Evolutionary conservation across 2,329 filamentous ascomycete genomes (phyloP).

Genomic region (Amphichorda felina): DNA sequence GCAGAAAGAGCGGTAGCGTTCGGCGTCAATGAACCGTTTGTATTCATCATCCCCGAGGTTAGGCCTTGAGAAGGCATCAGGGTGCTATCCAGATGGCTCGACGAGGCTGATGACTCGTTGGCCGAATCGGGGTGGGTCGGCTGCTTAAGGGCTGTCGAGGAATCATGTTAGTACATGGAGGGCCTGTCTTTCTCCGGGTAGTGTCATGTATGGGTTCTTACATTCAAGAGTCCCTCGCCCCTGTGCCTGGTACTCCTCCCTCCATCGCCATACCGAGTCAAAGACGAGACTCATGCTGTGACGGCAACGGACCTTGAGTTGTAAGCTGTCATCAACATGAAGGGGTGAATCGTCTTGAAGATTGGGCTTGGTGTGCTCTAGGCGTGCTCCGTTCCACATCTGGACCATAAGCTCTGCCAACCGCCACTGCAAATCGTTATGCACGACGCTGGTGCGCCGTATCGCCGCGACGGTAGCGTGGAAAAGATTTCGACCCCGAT

Average conservation of each 20-base stretch:
- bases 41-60: slow-evolving; percentile 30
- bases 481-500: slow-evolving; percentile 57
- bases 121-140: slow-evolving; percentile 76
- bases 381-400: slow-evolving; percentile 64
- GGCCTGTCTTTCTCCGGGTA: background rate
- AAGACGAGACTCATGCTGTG: slow-evolving; percentile 81
- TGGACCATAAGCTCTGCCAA: slow-evolving; percentile 79
- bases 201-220: slow-evolving; percentile 27
- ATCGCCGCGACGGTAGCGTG: slow-evolving; percentile 59
- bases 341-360: slow-evolving; percentile 36
- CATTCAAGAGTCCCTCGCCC: slow-evolving; percentile 60
- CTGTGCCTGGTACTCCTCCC: slow-evolving; percentile 64
- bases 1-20: slow-evolving; percentile 33
- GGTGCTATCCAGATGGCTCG: slow-evolving; percentile 51
- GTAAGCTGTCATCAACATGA: slow-evolving; percentile 56
- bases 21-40: slow-evolving; percentile 41
- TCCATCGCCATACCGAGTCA: slow-evolving; percentile 78
- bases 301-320: slow-evolving; percentile 70
- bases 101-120: slow-evolving; percentile 60
- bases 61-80: slow-evolving; percentile 30
- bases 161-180: background rate
- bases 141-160: slow-evolving; percentile 57
- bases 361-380: slow-evolving; percentile 34
- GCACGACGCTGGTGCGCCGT: slow-evolving; percentile 59
- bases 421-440: slow-evolving; percentile 70